These are phyloP conservation scores for Claviceps pusilla DNA, from an alignment of 2,329 filamentous ascomycete species.

Conservation along the genomic window DNA sequence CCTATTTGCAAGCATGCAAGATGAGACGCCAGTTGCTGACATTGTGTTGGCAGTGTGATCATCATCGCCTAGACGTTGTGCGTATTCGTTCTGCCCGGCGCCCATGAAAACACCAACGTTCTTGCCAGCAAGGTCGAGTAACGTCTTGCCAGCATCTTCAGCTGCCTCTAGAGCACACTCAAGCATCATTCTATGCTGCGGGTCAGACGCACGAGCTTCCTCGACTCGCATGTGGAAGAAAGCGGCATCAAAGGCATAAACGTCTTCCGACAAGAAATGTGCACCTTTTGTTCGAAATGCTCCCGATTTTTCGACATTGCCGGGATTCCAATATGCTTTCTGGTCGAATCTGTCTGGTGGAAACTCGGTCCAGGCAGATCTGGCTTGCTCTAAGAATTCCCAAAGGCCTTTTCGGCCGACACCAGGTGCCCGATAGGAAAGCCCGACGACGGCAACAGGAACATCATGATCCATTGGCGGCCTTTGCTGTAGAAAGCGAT, in stretches of 20 bases:
- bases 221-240: constrained; percentile 30
- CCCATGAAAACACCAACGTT: constrained; percentile 26
- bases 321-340: constrained; percentile 13
- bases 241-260: constrained; percentile 28
- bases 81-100: constrained; percentile 1
- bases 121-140: constrained; percentile 27
- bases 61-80: not conserved
- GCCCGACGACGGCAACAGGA: constrained; percentile 22
- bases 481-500: not conserved
- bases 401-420: constrained; percentile 20
- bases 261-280: constrained; percentile 25
- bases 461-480: not conserved
- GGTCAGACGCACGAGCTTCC: constrained; percentile 28
- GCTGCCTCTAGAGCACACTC: constrained; percentile 34
- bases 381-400: constrained; percentile 17
- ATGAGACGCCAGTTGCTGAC: constrained; percentile 4
- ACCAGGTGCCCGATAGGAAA: constrained; percentile 24
- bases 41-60: not conserved
- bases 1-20: constrained; percentile 8
- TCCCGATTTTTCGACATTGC: constrained; percentile 19
- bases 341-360: constrained; percentile 14
- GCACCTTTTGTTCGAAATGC: constrained; percentile 6
- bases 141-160: constrained; percentile 31
- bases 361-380: constrained; percentile 19
- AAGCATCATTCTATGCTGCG: constrained; percentile 31